Conservation (phyloP, 352 stramenopile species). For the Phytophthora sansomeana region DNA sequence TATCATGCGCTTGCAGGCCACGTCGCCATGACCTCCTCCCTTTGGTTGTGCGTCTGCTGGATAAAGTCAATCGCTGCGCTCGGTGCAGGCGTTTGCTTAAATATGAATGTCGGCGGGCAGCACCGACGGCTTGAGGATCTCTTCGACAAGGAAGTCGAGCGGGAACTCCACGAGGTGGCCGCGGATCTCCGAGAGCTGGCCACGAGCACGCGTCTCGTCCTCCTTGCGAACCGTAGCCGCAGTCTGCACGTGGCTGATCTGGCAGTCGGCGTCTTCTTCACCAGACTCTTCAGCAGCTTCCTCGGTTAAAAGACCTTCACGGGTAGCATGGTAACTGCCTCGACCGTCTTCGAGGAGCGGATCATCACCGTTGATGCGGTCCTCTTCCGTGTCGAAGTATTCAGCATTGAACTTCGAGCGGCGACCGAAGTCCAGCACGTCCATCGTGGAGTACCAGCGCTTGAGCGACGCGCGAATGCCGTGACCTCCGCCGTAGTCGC, state of each 20-base stretch:
- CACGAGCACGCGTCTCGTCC: slow-evolving; percentile 72
- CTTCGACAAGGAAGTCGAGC: slow-evolving; percentile 84
- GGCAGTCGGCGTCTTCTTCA: slow-evolving; percentile 69
- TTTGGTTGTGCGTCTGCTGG: slow-evolving; percentile 15
- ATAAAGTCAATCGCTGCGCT: slow-evolving; percentile 12
- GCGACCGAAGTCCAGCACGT: slow-evolving; percentile 70
- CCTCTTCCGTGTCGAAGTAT: slow-evolving; percentile 75
- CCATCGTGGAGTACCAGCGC: slow-evolving; percentile 80
- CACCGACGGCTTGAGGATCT: slow-evolving; percentile 87
- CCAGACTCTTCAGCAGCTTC: slow-evolving; percentile 21
- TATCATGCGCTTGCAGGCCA: slow-evolving; percentile 17
- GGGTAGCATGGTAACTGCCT: slow-evolving; percentile 48
- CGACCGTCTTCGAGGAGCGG: slow-evolving; percentile 64
- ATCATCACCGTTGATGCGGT: slow-evolving; percentile 62
- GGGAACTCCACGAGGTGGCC: slow-evolving; percentile 89
- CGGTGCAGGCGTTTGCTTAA: slow-evolving; percentile 48
- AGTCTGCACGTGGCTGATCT: slow-evolving; percentile 87
- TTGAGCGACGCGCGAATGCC: slow-evolving; percentile 69
- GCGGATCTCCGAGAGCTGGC: slow-evolving; percentile 82
- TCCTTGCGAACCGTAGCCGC: slow-evolving; percentile 84
- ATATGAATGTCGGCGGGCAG: slow-evolving; percentile 88
- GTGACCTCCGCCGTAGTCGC: slow-evolving; percentile 56
- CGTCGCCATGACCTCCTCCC: neutral
- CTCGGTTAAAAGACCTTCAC: slow-evolving; percentile 41
- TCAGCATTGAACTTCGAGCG: slow-evolving; percentile 84